Base-by-base conservation (phyloP, 1,284 basidiomycete genomes). In the Malassezia psittaci region DNA sequence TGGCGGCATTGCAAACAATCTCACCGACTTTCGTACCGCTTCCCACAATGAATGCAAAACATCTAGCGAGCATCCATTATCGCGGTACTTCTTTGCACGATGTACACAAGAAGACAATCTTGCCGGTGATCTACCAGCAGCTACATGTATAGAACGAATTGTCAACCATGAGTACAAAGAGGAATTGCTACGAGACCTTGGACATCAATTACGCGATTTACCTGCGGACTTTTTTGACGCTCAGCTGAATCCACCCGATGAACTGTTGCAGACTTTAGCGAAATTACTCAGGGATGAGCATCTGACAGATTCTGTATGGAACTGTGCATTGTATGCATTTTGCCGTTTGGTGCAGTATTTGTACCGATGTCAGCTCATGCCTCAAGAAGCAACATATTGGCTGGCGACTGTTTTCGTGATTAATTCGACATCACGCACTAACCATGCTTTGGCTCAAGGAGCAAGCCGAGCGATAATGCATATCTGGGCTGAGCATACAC, bases 381-480 rank as follows among this genome's bases (percentile, higher is more conserved):
- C 24, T 29, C 24, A 29, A 29, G 24, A 29, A 4, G 24, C 24
- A 29, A 29, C 24, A 29, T 29, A 29, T 29, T 57, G 40, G 39
- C 51, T 57, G 15, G 19, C 49, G 11, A 50, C 37, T 8, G 51
- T 48, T n/a, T 21, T 51, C 13, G 18, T 32, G 12, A 39, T 45
- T 3, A 15, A 45, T 15, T n/a, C 29, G 4, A 34, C 13, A 34
- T 15, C 43, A 34, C 45, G 12, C 7, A 35, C 10, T 12, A 33
- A 18, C 12, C 33, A 36, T n/a, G 42, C 51, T n/a, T 24, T 52
- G 13, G 51, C 55, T 13, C 34, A 42, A 24, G 55, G 55, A 24
- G 55, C 45, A 10, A 29, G 39, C 19, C 42, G 38, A 12, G 44
- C 50, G 18, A 52, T 57, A 46, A 18, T 57, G 5, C 34, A 48